phyloP scores from a whole-genome alignment of 306 rosid genomes.

The Luffa acutangula region DNA sequence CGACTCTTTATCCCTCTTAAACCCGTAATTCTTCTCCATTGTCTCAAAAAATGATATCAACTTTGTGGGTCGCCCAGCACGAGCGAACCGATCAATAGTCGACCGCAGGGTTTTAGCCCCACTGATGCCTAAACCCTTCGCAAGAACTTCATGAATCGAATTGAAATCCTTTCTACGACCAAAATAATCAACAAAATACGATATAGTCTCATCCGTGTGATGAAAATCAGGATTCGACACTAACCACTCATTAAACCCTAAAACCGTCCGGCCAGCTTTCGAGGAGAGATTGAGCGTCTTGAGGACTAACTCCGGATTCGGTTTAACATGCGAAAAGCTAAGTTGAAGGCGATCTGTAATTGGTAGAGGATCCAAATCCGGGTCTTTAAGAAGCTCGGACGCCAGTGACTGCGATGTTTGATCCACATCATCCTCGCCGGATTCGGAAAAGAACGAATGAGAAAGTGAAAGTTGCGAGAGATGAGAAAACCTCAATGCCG shows the following conservation, averaged over 20 bases:
- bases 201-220: slow-evolving; percentile 50
- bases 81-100: slow-evolving; percentile 46
- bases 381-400: slow-evolving; percentile 41
- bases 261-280: slow-evolving; percentile 47
- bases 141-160: slow-evolving; percentile 43
- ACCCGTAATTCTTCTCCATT: slow-evolving; percentile 69
- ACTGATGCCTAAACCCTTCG: slow-evolving; percentile 9
- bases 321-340: slow-evolving; percentile 53
- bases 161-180: slow-evolving; percentile 79
- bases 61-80: slow-evolving; percentile 46
- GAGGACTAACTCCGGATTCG: slow-evolving; percentile 34
- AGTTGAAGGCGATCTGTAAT: slow-evolving; percentile 49
- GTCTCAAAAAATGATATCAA: slow-evolving; percentile 53
- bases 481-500: slow-evolving; percentile 9
- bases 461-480: slow-evolving; percentile 15
- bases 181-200: slow-evolving; percentile 51
- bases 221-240: slow-evolving; percentile 34
- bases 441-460: slow-evolving; percentile 29
- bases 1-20: slow-evolving; percentile 41
- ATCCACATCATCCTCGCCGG: slow-evolving; percentile 21
- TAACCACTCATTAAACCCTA: slow-evolving; percentile 61
- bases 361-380: slow-evolving; percentile 32
- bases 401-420: slow-evolving; percentile 41
- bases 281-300: slow-evolving; percentile 41
- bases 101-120: slow-evolving; percentile 47